Evolutionary conservation across 768 basidiomycete species (phyloP).

Genomic region (Lyophyllum semitale): DNA sequence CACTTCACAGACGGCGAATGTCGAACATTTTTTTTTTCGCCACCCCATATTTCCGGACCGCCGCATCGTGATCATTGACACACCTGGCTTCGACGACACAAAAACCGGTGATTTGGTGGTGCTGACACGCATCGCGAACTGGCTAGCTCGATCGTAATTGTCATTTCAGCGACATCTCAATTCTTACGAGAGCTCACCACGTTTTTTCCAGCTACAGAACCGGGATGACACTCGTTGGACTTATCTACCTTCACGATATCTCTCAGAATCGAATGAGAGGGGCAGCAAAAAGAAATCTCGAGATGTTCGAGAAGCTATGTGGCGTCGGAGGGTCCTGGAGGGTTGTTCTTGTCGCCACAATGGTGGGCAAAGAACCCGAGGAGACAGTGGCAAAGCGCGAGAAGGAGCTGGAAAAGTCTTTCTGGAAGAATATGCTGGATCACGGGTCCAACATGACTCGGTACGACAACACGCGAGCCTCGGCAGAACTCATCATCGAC

Average conservation of each 20-base stretch:
- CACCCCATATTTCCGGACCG: not conserved
- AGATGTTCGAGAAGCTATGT: conserved; percentile 16
- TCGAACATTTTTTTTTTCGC: conserved; percentile 8
- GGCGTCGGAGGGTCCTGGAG: conserved; percentile 9
- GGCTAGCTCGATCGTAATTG: conserved; percentile 20
- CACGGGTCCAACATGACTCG: conserved; percentile 5
- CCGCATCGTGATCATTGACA: conserved; percentile 16
- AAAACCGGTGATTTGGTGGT: conserved; percentile 16
- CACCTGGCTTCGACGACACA: no score
- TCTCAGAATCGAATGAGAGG: conserved; percentile 13
- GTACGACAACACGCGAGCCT: not conserved
- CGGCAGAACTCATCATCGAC: not conserved
- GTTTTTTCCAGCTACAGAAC: conserved; percentile 7
- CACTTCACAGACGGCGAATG: conserved; percentile 8
- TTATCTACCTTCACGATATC: conserved; percentile 20
- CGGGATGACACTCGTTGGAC: conserved; percentile 15
- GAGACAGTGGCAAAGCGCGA: conserved; percentile 10
- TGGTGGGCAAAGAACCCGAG: conserved; percentile 5
- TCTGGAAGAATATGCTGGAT: conserved; percentile 9
- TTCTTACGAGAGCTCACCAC: no score
- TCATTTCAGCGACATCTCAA: no score
- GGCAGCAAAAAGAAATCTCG: conserved; percentile 17
- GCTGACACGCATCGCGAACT: conserved; percentile 17
- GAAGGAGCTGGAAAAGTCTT: conserved; percentile 1
- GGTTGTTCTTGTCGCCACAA: conserved; percentile 16